Conservation (phyloP, 192 early-diverging fungal genomes). For the Backusella mclennaniae region DNA sequence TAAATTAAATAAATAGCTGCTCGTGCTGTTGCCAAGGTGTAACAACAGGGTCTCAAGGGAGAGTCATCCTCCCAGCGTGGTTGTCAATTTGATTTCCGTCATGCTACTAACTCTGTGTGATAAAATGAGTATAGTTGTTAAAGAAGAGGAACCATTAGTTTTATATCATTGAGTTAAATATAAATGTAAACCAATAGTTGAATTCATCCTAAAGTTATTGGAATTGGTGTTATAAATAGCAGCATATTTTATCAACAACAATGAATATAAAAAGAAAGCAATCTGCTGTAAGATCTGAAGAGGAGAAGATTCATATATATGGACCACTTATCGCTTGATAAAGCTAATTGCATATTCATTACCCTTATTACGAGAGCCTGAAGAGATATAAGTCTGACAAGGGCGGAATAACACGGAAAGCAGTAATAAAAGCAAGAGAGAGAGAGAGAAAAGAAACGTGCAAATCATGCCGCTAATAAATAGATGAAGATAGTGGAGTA, state of each 20-base stretch:
- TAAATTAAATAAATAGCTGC: constrained; percentile 6
- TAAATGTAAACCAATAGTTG: too few relatives aligned
- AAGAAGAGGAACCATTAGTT: background rate
- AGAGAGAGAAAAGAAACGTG: background rate
- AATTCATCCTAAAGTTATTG: too few relatives aligned
- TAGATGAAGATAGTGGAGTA: constrained; percentile 10
- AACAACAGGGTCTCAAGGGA: constrained; percentile 31
- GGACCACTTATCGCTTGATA: too few relatives aligned
- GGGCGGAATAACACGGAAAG: too few relatives aligned
- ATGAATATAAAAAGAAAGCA: too few relatives aligned
- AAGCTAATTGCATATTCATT: too few relatives aligned
- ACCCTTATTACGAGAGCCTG: too few relatives aligned
- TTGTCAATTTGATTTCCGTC: constrained; percentile 83
- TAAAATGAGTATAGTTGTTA: background rate
- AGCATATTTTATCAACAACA: too few relatives aligned
- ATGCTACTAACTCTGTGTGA: constrained; percentile 61
- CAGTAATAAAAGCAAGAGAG: background rate
- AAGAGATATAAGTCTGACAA: too few relatives aligned
- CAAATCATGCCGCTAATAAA: constrained; percentile 63
- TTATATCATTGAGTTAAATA: background rate
- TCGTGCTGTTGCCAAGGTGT: constrained; percentile 10
- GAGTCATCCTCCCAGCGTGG: constrained; percentile 41
- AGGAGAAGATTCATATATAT: too few relatives aligned
- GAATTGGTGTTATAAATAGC: too few relatives aligned
- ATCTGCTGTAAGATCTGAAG: too few relatives aligned